These are phyloP conservation scores for Pythium guiyangense DNA, from an alignment of 352 stramenopile species.

Conservation along the genomic window DNA sequence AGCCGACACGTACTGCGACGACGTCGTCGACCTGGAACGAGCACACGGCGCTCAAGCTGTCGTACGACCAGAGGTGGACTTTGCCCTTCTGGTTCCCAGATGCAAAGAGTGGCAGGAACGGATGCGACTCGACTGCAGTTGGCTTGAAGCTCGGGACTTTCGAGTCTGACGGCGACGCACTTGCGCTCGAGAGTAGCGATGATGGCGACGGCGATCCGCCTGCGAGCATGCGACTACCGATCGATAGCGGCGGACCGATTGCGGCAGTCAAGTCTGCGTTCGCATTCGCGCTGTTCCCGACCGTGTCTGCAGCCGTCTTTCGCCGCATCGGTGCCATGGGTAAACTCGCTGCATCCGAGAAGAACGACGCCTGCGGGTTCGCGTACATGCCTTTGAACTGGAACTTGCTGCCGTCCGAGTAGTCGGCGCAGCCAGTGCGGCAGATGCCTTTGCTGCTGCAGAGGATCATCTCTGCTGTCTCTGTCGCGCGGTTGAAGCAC, in stretches of 20 bases:
- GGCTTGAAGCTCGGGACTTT: conserved; percentile 75
- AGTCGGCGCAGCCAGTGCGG: conserved; percentile 58
- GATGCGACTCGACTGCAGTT: conserved; percentile 66
- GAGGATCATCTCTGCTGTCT: conserved; percentile 59
- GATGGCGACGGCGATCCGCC: conserved; percentile 15
- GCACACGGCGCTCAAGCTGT: conserved; percentile 66
- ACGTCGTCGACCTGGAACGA: conserved; percentile 67
- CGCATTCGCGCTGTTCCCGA: conserved; percentile 1
- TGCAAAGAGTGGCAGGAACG: conserved; percentile 74
- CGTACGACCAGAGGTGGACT: conserved; percentile 82
- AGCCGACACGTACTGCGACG: conserved; percentile 33
- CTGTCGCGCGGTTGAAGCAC: conserved; percentile 67
- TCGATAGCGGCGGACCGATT: conserved; percentile 11
- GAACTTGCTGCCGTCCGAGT: conserved; percentile 65
- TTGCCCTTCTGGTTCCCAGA: conserved; percentile 78
- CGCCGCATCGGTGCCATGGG: conserved; percentile 22
- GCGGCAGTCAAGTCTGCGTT: conserved; percentile 7
- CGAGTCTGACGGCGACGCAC: conserved; percentile 19
- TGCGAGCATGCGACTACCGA: conserved; percentile 19
- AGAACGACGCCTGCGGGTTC: conserved; percentile 34
- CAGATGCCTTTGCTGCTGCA: conserved; percentile 77
- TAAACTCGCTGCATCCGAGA: conserved; percentile 18
- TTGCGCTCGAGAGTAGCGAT: conserved; percentile 10
- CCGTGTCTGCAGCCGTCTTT: conserved; percentile 11
- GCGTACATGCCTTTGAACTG: conserved; percentile 82